These are phyloP conservation scores for Canavalia gladiata DNA, from an alignment of 306 rosid genomes.

Conservation along the genomic window DNA sequence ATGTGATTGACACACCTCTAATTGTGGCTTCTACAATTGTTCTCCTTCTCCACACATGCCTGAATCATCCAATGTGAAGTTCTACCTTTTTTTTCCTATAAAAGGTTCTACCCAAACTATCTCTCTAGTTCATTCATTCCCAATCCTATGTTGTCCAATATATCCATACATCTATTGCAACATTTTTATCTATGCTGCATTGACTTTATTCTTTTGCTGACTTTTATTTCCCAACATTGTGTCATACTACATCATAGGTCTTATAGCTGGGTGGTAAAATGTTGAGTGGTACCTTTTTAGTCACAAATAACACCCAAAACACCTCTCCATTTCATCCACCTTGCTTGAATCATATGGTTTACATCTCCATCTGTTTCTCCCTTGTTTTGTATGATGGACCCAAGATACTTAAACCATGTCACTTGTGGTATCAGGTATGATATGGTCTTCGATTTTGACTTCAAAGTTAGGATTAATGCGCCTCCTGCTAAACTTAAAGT, in stretches of 20 bases:
- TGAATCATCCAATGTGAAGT: background rate
- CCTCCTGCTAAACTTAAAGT: background rate
- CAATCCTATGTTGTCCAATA: background rate
- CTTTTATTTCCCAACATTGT: background rate
- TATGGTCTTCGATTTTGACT: background rate
- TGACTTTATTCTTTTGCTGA: background rate
- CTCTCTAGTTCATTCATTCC: background rate
- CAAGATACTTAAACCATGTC: background rate
- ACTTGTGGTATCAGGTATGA: background rate
- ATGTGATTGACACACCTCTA: background rate
- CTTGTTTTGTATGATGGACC: constrained; percentile 1
- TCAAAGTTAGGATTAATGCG: background rate
- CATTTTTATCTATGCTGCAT: background rate
- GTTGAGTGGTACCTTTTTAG: background rate
- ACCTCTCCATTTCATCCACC: background rate
- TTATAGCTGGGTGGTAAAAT: background rate
- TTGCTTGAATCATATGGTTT: background rate
- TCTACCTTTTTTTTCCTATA: background rate
- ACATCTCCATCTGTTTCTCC: background rate
- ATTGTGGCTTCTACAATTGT: background rate
- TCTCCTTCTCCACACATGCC: background rate
- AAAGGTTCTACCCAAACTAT: background rate
- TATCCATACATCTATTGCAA: background rate
- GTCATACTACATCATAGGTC: background rate
- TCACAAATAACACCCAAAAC: background rate